phyloP scores from a whole-genome alignment of 1,284 basidiomycete genomes.

The Retiboletus fuscus region DNA sequence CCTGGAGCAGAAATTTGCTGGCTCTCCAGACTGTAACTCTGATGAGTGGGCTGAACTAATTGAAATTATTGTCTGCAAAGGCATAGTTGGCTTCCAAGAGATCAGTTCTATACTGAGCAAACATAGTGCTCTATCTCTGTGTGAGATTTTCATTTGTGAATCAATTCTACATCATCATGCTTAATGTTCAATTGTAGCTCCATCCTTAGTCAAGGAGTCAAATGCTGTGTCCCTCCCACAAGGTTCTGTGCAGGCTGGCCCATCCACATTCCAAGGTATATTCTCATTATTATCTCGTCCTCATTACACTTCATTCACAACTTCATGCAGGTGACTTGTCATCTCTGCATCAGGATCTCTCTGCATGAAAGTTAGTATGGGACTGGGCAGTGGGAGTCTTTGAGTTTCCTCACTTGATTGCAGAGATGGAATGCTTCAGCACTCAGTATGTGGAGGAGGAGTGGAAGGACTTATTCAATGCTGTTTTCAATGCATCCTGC shows the following conservation, averaged over 20 bases:
- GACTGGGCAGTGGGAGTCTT: background rate
- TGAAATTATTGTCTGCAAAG: background rate
- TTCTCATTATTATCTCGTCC: too few species aligned
- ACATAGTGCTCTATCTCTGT: too few species aligned
- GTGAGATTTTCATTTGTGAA: too few species aligned
- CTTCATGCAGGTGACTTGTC: background rate
- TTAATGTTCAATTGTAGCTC: too few species aligned
- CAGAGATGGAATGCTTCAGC: background rate
- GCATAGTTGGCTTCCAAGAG: too few species aligned
- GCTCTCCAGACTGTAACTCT: background rate
- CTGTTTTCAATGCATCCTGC: background rate
- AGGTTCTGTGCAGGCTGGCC: too few species aligned
- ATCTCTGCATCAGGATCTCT: background rate
- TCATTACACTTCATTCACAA: background rate
- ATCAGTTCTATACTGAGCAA: too few species aligned
- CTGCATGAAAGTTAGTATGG: background rate
- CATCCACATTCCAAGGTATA: too few species aligned
- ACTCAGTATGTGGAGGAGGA: background rate
- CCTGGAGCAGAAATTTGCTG: background rate
- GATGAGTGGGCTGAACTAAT: background rate
- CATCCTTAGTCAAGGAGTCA: too few species aligned
- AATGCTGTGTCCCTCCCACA: too few species aligned
- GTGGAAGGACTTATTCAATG: background rate
- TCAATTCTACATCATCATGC: too few species aligned
- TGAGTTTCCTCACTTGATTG: background rate